Evolutionary conservation across 2,329 filamentous ascomycete species (phyloP).

Genomic region (Rhynchosporium agropyri): DNA sequence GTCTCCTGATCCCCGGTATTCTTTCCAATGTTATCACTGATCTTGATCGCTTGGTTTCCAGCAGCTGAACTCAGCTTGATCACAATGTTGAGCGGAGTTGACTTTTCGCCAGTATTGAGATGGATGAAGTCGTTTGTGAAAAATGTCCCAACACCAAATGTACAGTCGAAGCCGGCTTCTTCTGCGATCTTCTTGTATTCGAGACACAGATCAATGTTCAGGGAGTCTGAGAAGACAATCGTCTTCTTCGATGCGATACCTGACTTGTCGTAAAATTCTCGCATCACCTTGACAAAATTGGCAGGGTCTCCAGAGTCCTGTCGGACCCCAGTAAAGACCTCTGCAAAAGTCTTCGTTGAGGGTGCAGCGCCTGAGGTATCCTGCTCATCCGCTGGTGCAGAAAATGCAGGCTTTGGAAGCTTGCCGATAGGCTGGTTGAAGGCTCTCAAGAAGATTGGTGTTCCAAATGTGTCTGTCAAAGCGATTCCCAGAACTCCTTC

Average conservation of each 20-base stretch:
- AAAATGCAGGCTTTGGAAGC: slow-evolving; percentile 39
- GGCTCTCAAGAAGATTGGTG: slow-evolving; percentile 80
- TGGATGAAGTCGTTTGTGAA: slow-evolving; percentile 93
- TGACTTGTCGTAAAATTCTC: slow-evolving; percentile 47
- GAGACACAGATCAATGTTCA: slow-evolving; percentile 88
- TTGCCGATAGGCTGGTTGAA: slow-evolving; percentile 68
- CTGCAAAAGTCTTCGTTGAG: slow-evolving; percentile 58
- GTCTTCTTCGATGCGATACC: slow-evolving; percentile 78
- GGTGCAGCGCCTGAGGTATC: neutral
- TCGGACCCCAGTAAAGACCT: slow-evolving; percentile 68
- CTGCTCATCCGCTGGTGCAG: neutral
- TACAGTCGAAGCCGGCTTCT: slow-evolving; percentile 76
- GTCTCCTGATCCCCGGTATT: slow-evolving; percentile 86
- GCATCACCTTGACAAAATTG: slow-evolving; percentile 66
- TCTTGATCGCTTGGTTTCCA: slow-evolving; percentile 84
- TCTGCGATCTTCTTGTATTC: slow-evolving; percentile 88
- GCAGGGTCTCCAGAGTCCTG: slow-evolving; percentile 74
- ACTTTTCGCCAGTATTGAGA: slow-evolving; percentile 74
- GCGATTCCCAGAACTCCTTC: slow-evolving; percentile 82
- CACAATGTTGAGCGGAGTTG: slow-evolving; percentile 91
- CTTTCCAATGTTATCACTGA: slow-evolving; percentile 85
- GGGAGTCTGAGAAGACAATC: slow-evolving; percentile 93
- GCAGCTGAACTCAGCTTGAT: slow-evolving; percentile 91
- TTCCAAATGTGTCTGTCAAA: slow-evolving; percentile 95
- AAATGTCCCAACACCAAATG: slow-evolving; percentile 94